These are phyloP conservation scores for Angomonas ambiguus DNA, from an alignment of 208 protist genomes.

Conservation along the genomic window DNA sequence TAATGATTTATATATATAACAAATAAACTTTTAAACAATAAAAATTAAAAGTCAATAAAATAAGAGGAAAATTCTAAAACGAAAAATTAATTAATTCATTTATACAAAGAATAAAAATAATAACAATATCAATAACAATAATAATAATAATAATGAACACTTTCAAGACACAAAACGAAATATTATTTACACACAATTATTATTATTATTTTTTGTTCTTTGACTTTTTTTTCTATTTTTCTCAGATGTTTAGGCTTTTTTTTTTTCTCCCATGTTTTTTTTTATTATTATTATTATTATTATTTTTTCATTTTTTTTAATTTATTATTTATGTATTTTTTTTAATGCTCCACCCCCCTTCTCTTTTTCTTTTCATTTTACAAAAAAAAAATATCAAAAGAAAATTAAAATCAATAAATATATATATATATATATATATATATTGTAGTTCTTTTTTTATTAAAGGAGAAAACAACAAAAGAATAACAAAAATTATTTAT, in stretches of 20 bases:
- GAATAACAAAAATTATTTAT: too few relatives aligned
- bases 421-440: conserved; percentile 9
- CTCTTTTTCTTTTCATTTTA: not conserved
- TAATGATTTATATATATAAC: conserved; percentile 4
- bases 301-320: conserved; percentile 3
- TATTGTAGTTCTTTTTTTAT: not conserved
- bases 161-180: too few relatives aligned
- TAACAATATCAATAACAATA: too few relatives aligned
- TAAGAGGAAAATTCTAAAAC: too few relatives aligned
- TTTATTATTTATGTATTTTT: too few relatives aligned
- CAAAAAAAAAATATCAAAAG: not conserved
- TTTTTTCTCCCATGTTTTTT: conserved; percentile 6
- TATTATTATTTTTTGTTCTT: conserved; percentile 18
- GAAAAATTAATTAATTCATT: too few relatives aligned
- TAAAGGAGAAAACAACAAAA: not conserved
- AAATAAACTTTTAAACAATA: too few relatives aligned
- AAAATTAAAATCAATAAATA: conserved; percentile 3
- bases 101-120: not conserved
- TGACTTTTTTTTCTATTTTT: not conserved
- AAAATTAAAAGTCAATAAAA: too few relatives aligned
- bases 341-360: not conserved
- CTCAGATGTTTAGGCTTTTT: too few relatives aligned
- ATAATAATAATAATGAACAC: too few relatives aligned
- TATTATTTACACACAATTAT: too few relatives aligned
- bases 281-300: too few relatives aligned